phyloP scores from a whole-genome alignment of 1,139 yeast genomes.

The Hemisphaericaspora xylofermentans region DNA sequence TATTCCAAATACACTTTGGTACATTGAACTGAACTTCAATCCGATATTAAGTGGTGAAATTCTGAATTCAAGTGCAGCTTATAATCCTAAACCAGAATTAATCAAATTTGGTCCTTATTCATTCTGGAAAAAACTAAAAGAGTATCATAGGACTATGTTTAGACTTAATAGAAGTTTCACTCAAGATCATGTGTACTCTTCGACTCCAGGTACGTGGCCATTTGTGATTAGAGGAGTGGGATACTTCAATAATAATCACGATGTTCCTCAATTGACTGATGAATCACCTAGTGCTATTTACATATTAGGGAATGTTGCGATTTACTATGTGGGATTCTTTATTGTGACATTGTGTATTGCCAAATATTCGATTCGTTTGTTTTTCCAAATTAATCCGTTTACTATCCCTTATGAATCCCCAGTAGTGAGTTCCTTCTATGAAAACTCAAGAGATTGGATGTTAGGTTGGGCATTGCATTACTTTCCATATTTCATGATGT shows the following conservation, averaged over 20 bases:
- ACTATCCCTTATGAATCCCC: conserved; percentile 16
- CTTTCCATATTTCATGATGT: conserved; percentile 33
- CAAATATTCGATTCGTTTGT: conserved; percentile 20
- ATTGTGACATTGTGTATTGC: conserved; percentile 20
- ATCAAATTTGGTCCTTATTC: conserved; percentile 25
- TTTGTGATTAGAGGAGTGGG: conserved; percentile 34
- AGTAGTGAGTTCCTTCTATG: conserved; percentile 19
- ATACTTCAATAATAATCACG: conserved; percentile 24
- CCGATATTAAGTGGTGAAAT: conserved; percentile 25
- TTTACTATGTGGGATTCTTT: conserved; percentile 30
- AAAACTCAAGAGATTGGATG: conserved; percentile 24
- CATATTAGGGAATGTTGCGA: conserved; percentile 36
- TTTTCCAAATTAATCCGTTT: conserved; percentile 37
- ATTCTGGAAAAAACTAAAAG: conserved; percentile 31
- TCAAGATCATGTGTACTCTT: conserved; percentile 27
- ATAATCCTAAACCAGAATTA: conserved; percentile 5
- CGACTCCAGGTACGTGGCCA: conserved; percentile 43
- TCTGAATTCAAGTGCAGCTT: conserved; percentile 21
- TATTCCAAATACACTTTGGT: conserved; percentile 60
- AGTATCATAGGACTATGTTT: conserved; percentile 38
- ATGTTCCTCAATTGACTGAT: conserved; percentile 17
- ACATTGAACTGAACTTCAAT: conserved; percentile 60
- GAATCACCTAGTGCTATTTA: conserved; percentile 34
- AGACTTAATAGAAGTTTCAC: conserved; percentile 28
- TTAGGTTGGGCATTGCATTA: conserved; percentile 40